Evolutionary conservation across 1,284 basidiomycete species (phyloP), one percentile per base, ranked within the genome.

Genomic region (Lignosus rhinocerotis): DNA sequence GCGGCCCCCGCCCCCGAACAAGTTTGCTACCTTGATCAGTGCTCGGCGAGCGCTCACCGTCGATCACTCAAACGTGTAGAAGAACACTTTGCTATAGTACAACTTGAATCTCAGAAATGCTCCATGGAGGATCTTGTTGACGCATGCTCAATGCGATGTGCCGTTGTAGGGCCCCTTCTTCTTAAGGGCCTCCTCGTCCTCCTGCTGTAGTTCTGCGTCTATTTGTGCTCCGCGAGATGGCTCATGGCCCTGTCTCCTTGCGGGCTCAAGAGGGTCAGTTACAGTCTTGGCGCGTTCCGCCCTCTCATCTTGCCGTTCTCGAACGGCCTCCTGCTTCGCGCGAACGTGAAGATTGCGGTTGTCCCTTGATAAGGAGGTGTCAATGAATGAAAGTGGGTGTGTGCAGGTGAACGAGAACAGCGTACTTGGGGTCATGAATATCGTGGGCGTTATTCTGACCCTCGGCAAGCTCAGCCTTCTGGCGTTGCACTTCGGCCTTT

Each of bases 201-300:
- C 66, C 36, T 48, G 43, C 54, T 67, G 64, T n/a, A 69, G 30
- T 39, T 67, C 65, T 0, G 67, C 67, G 33, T 69, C 67, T n/a
- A 69, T 50, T 49, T 69, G 56, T 14, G 67, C 67, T 5, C 67
- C 67, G 10, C 67, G 55, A 19, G 67, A 69, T 0, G 67, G 65
- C 55, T 67, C 38, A 38, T 69, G 44, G 1, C 67, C 66, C 10
- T 67, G 65, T n/a, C 55, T 61, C 50, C 51, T 25, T 14, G 67
- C 67, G 43, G 66, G 66, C 48, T 65, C 66, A 1, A 66, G 63
- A 7, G 67, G 66, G 52, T 69, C 46, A 2, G 55, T 62, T 16
- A 67, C 61, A 10, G 66, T 66, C 47, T 58, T 47, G 0, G 55
- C 42, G 10, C 60, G 56, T n/a, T 59, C 64, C 30, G 43, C 49